A percentile compares a stretch with the other conserved stretches of the same genome.
phyloP scores from a whole-genome alignment of 441 rosid species.

The Aleurites moluccanus region DNA sequence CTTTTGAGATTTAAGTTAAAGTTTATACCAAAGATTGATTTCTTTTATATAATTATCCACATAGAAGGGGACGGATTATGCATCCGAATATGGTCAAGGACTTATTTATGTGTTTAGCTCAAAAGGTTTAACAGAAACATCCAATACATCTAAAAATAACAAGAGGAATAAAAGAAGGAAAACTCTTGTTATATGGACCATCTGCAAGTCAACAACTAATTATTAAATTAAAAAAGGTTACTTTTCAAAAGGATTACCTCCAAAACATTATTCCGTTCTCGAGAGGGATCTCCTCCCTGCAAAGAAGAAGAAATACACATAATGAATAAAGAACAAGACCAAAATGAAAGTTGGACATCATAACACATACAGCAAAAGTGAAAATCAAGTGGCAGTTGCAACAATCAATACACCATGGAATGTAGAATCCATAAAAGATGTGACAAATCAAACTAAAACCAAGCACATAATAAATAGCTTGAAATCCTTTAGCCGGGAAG shows the following conservation, averaged over 20 bases:
- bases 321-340: not conserved
- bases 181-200: not conserved
- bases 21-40: not conserved
- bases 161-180: not conserved
- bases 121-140: not conserved
- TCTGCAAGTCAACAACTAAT: not conserved
- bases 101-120: not conserved
- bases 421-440: no score
- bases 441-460: not conserved
- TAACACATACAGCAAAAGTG: not conserved
- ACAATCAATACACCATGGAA: not conserved
- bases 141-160: not conserved
- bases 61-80: not conserved
- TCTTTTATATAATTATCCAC: not conserved
- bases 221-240: not conserved
- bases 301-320: constrained; percentile 21
- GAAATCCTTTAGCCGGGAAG: not conserved
- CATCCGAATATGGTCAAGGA: not conserved
- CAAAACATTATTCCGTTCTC: constrained; percentile 50
- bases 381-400: not conserved
- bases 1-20: not conserved
- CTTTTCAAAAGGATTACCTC: constrained; percentile 47
- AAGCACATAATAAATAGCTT: not conserved
- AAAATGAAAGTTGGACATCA: not conserved
- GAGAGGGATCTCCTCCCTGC: constrained; percentile 81